Evolutionary conservation across 2,329 filamentous ascomycete species (phyloP), one percentile per base, ranked within the genome.

Genomic region (Penicillium sp.): DNA sequence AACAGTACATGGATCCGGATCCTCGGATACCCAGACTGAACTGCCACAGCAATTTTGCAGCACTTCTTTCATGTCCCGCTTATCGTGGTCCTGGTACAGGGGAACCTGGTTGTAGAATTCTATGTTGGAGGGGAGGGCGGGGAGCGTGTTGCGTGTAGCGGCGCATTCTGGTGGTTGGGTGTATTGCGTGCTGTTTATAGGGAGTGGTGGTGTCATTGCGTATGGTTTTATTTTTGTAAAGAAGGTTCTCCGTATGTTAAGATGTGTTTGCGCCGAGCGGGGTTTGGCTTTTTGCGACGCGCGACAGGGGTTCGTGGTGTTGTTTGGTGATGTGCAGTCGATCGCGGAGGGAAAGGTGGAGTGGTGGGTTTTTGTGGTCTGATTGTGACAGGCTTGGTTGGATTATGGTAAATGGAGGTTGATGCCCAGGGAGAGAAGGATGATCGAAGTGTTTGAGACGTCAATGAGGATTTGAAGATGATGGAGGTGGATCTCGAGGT

Each of bases 1-100:
- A 5, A 49, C 56, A 18, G 53, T 56, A 18, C 56, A 59, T 9
- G 55, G 46, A 12, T 52, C 28, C 9, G 56, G 56, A 36, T 59
- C 41, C 13, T 41, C 47, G 4, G 39, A 51, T 4, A 50, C 29
- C 55, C 55, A 59, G 18, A 57, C 44, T 2, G 31, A 12, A 12
- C 30, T 30, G 4, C 31, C 11, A 25, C 56, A 59, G 30, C 56
- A 59, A 4, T 28, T 38, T 13, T 57, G 46, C 6, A 59, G 35
- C 10, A 54, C 19, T 2, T 34, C 40, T 8, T 14, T 18, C 50
- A 57, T 50, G 19, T 57, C 36, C 2, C 13, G 11, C 2, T 27
- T 35, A 4, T 47, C 37, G 4, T 38, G 22, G 7, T 35, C 28
- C 19, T 59, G 56, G 41, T 55, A 59, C 13, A 59, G 34, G 5